Percentiles rank a stretch among this genome's conserved stretches.
These are phyloP conservation scores for Aspergillus luchuensis DNA, from an alignment of 2,329 filamentous ascomycete species.

Conservation along the genomic window DNA sequence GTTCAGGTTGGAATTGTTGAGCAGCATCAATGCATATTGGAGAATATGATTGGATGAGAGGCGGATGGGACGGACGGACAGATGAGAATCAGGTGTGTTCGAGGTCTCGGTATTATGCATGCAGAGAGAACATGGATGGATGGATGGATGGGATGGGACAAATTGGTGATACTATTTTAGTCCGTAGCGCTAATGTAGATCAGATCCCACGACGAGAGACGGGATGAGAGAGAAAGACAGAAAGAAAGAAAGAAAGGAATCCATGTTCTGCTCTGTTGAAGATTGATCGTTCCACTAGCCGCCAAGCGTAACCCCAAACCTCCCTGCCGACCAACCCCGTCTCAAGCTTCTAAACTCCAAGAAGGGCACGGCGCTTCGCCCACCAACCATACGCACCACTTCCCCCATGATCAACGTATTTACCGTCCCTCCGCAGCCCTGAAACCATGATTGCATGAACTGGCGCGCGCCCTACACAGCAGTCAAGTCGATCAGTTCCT, in stretches of 20 bases:
- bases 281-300: background rate
- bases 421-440: background rate
- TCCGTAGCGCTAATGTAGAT: background rate
- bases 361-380: background rate
- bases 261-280: background rate
- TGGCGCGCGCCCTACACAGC: background rate
- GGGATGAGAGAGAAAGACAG: no score
- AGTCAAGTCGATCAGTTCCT: no score
- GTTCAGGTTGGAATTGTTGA: slow-evolving; percentile 14
- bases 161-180: background rate
- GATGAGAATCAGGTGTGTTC: background rate
- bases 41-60: background rate
- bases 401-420: background rate
- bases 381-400: background rate
- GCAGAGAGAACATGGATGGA: background rate
- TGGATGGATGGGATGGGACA: background rate
- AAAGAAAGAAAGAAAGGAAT: background rate
- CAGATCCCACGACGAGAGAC: background rate
- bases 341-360: background rate
- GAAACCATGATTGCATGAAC: background rate
- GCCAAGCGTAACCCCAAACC: background rate
- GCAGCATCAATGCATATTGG: slow-evolving; percentile 15
- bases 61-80: no score
- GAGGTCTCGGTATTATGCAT: background rate
- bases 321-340: background rate